phyloP scores from a whole-genome alignment of 2,329 filamentous ascomycete species.

The Hymenoscyphus linearis region DNA sequence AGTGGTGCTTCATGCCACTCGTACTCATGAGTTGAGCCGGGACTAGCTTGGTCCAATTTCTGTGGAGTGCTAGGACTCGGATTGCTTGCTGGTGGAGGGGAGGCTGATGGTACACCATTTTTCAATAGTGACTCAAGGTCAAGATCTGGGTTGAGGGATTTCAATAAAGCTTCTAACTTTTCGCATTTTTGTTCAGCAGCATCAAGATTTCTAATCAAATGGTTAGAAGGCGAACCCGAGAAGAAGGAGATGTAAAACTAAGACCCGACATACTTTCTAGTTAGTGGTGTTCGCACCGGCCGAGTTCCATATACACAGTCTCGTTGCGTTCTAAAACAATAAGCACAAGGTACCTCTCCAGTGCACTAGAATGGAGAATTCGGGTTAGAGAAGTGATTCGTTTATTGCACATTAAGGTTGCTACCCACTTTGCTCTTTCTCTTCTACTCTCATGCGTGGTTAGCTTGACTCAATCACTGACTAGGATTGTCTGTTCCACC shows the following conservation, averaged over 20 bases:
- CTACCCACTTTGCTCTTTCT: conserved; percentile 18
- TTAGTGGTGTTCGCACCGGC: conserved; percentile 15
- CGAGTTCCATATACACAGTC: conserved; percentile 13
- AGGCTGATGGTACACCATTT: conserved; percentile 11
- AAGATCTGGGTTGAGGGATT: conserved; percentile 14
- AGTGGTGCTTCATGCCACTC: conserved; percentile 18
- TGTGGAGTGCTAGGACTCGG: conserved; percentile 13
- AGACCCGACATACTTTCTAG: conserved; percentile 9
- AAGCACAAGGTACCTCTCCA: conserved; percentile 11
- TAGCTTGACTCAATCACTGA: not conserved
- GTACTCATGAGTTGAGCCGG: conserved; percentile 16
- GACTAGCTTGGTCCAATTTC: conserved; percentile 12
- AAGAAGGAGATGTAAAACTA: not conserved
- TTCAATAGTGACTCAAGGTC: conserved; percentile 14
- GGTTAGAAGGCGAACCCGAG: not conserved
- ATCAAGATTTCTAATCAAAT: conserved; percentile 10
- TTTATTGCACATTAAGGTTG: conserved; percentile 7
- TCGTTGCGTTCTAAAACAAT: conserved; percentile 10
- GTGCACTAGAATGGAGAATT: conserved; percentile 9
- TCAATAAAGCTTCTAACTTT: conserved; percentile 9
- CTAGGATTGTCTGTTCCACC: not conserved
- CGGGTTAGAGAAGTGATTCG: not conserved
- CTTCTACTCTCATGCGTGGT: conserved; percentile 10
- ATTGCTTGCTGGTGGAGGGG: conserved; percentile 7
- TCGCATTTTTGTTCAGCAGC: conserved; percentile 11